Evolutionary conservation across 371 early-diverging fungal species (phyloP), one percentile per base, ranked within the genome.

Genomic region (Lichtheimia corymbifera): DNA sequence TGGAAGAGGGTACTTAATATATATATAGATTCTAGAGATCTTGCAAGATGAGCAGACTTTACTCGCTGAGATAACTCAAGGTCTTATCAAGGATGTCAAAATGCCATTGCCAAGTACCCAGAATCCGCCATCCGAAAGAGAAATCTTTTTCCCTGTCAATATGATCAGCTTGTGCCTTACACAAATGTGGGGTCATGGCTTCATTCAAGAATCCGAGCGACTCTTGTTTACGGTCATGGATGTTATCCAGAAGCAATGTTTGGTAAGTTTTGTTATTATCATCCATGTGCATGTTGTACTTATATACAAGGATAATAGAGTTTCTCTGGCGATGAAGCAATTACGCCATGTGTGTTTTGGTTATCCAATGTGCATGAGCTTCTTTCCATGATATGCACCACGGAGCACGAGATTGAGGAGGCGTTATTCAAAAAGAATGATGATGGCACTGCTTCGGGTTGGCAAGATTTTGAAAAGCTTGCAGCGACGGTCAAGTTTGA

Each of bases 341-440:
- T 88, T 28, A 69, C 83, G 54, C 83, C 91, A 47, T 82, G 85
- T 54, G 77, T 84, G 30, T 96, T 94, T 76, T 98, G 98, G 98
- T 80, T 97, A 41, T 91, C 94, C 47, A 98, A 98, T 73, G 91
- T 93, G 30, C 95, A 91, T 64, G 97, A 97, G 75, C 81, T 98
- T 30, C 70, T 96, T 55, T 92, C 92, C 11, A 67, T 85, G 35
- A 68, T 82, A 14, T 72, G 69, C 50, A 56, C 64, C 18, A 61
- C 75, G 3, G 79, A 83, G 52, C 67, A 62, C 27, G 74, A 73
- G 18, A 65, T 78, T 27, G 68, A 78, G 14, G 67, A 67, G 42
- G 74, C 73, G 14, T 40, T 74, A n/a, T 66, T 66, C 47, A n/a
- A 22, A n/a, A 62, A 69, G 27, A 70, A 43, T 14, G 42, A 58